A percentile compares a stretch with the other conserved stretches of the same genome.
phyloP scores from a whole-genome alignment of 1,284 basidiomycete genomes.

The Sanghuangporus weigelae region DNA sequence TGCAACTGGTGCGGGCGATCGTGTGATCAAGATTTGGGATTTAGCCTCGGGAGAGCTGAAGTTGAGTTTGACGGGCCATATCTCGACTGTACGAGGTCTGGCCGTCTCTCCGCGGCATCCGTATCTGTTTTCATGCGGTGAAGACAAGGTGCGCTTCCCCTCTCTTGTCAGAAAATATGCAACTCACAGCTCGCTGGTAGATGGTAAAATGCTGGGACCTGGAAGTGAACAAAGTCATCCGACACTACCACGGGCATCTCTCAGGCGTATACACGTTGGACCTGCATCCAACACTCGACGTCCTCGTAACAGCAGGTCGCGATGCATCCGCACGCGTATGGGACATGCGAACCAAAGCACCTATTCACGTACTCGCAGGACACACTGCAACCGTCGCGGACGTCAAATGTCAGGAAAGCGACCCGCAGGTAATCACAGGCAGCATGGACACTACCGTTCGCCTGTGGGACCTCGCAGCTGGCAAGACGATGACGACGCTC shows the following conservation, averaged over 20 bases:
- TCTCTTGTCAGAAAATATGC: neutral
- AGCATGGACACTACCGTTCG: conserved; percentile 97
- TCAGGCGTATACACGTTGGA: conserved; percentile 92
- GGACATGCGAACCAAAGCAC: conserved; percentile 98
- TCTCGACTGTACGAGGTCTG: conserved; percentile 92
- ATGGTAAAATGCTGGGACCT: conserved; percentile 99
- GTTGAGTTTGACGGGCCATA: conserved; percentile 94
- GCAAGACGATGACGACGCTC: conserved; percentile 91
- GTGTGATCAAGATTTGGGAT: conserved; percentile 99
- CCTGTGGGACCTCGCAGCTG: conserved; percentile 98
- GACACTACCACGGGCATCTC: conserved; percentile 96
- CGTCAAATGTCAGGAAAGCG: conserved; percentile 92
- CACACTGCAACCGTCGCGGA: conserved; percentile 94
- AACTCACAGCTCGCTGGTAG: conserved; percentile 26
- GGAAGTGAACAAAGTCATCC: conserved; percentile 97
- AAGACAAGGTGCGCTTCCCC: conserved; percentile 76
- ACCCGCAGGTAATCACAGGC: conserved; percentile 96
- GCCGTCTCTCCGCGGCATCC: conserved; percentile 92
- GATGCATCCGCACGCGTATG: conserved; percentile 96
- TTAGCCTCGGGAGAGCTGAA: conserved; percentile 94
- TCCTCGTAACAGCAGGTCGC: conserved; percentile 91
- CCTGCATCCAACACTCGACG: conserved; percentile 92
- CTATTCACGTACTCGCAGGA: conserved; percentile 89
- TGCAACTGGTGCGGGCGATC: conserved; percentile 94
- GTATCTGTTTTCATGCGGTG: conserved; percentile 95